A percentile compares a stretch with the other conserved stretches of the same genome.
Evolutionary conservation across 352 stramenopile species (phyloP).

Genomic region (Salisapilia sapeloensis): DNA sequence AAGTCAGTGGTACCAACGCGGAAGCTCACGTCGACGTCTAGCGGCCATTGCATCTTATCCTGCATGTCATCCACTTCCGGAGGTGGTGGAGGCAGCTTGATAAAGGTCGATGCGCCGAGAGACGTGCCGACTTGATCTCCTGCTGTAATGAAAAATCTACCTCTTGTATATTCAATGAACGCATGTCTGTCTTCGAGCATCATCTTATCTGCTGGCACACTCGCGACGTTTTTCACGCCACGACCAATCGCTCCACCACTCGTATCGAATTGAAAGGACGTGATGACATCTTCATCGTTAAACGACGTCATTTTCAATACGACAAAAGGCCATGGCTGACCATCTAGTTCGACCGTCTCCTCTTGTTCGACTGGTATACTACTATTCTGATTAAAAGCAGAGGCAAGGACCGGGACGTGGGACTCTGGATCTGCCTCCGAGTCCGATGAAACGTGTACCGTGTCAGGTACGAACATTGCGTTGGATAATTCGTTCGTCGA

Average conservation of each 20-base stretch:
- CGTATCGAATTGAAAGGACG: slow-evolving; percentile 47
- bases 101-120: slow-evolving; percentile 12
- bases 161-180: slow-evolving; percentile 24
- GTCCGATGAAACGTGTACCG: too few relatives aligned
- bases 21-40: slow-evolving; percentile 40
- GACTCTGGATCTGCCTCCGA: too few relatives aligned
- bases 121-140: slow-evolving; percentile 55
- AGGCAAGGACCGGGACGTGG: too few relatives aligned
- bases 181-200: slow-evolving; percentile 33
- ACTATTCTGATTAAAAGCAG: too few relatives aligned
- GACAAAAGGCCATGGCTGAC: slow-evolving; percentile 44
- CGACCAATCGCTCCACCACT: slow-evolving; percentile 35
- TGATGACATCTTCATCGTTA: slow-evolving; percentile 51
- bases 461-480: too few relatives aligned
- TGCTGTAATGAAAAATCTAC: slow-evolving; percentile 53
- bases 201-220: slow-evolving; percentile 59
- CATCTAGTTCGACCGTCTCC: too few relatives aligned
- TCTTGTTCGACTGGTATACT: too few relatives aligned
- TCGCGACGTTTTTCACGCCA: slow-evolving; percentile 27
- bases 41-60: slow-evolving; percentile 65
- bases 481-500: too few relatives aligned
- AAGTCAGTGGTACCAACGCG: slow-evolving; percentile 75
- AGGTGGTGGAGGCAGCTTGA: too few relatives aligned
- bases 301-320: slow-evolving; percentile 78
- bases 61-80: slow-evolving; percentile 15